Percentiles rank a stretch among this genome's conserved stretches.
Conservation (phyloP, 1,284 basidiomycete species). For the Naganishia sp. region DNA sequence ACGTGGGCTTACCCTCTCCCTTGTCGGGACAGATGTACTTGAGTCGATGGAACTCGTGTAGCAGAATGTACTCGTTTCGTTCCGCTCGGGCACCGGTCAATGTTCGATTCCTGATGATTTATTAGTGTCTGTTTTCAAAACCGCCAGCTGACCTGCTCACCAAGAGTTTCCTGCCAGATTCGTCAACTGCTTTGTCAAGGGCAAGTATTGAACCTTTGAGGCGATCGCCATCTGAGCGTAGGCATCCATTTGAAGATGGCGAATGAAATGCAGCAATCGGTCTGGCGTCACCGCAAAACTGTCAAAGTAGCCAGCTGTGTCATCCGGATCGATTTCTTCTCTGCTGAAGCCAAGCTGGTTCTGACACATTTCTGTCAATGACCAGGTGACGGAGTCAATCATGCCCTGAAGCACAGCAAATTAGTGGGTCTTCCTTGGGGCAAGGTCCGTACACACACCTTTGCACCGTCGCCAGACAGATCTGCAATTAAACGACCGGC, state of each 20-base stretch:
- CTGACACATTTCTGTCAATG: conserved; percentile 91
- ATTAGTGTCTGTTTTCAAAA: conserved; percentile 24
- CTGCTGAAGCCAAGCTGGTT: conserved; percentile 82
- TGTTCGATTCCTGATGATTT: conserved; percentile 76
- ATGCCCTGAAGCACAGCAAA: conserved; percentile 63
- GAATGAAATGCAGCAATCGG: conserved; percentile 79
- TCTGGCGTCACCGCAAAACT: conserved; percentile 75
- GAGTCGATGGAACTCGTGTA: conserved; percentile 95
- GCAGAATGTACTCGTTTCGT: conserved; percentile 96
- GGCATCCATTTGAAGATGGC: conserved; percentile 89
- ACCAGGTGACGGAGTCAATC: conserved; percentile 96
- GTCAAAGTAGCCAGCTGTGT: conserved; percentile 89
- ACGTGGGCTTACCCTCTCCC: conserved; percentile 72
- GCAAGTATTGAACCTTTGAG: conserved; percentile 82
- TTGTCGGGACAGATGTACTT: conserved; percentile 99
- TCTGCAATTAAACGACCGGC: conserved; percentile 88
- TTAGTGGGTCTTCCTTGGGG: background rate
- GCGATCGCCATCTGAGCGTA: conserved; percentile 96
- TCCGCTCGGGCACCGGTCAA: conserved; percentile 94
- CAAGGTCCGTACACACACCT: conserved; percentile 59
- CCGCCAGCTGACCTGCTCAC: conserved; percentile 56
- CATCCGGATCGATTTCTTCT: conserved; percentile 94
- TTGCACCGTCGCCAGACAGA: conserved; percentile 89
- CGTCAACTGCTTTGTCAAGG: conserved; percentile 89
- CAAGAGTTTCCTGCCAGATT: conserved; percentile 98